phyloP scores from a whole-genome alignment of 331 rosid species.

The Acacia pycnantha region DNA sequence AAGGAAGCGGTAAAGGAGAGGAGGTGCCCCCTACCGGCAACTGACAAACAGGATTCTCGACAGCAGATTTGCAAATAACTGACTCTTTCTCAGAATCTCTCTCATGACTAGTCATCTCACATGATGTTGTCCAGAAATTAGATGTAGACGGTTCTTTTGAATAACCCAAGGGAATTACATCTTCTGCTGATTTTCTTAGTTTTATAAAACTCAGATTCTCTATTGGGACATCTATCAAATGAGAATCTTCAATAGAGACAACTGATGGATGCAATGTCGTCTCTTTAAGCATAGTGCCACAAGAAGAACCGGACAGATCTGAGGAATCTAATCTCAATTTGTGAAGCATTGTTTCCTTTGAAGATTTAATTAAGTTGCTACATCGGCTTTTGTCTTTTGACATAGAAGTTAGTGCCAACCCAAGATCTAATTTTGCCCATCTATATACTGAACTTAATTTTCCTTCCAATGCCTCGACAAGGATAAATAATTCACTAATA shows the following conservation, averaged over 20 bases:
- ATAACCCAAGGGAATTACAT: constrained; percentile 30
- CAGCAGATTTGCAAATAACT: constrained; percentile 33
- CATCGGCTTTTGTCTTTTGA: constrained; percentile 37
- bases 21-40: constrained; percentile 56
- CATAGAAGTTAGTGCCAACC: constrained; percentile 71
- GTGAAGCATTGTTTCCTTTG: constrained; percentile 33
- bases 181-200: constrained; percentile 38
- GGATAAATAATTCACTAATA: constrained; percentile 68
- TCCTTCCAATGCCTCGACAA: constrained; percentile 97
- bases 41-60: constrained; percentile 41
- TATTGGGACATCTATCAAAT: constrained; percentile 39
- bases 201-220: constrained; percentile 38
- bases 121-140: constrained; percentile 24
- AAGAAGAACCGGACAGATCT: constrained; percentile 32
- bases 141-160: constrained; percentile 18
- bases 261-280: constrained; percentile 29
- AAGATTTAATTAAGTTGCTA: constrained; percentile 10
- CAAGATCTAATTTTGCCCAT: constrained; percentile 96
- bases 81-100: constrained; percentile 42
- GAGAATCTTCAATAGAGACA: constrained; percentile 37
- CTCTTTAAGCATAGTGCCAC: constrained; percentile 31
- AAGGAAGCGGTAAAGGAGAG: constrained; percentile 33
- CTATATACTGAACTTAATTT: constrained; percentile 92
- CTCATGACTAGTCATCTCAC: constrained; percentile 30
- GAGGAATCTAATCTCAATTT: constrained; percentile 39